Evolutionary conservation across 2,329 filamentous ascomycete species (phyloP), one percentile per base, ranked within the genome.

Genomic region (Rutstroemia sydowiana): DNA sequence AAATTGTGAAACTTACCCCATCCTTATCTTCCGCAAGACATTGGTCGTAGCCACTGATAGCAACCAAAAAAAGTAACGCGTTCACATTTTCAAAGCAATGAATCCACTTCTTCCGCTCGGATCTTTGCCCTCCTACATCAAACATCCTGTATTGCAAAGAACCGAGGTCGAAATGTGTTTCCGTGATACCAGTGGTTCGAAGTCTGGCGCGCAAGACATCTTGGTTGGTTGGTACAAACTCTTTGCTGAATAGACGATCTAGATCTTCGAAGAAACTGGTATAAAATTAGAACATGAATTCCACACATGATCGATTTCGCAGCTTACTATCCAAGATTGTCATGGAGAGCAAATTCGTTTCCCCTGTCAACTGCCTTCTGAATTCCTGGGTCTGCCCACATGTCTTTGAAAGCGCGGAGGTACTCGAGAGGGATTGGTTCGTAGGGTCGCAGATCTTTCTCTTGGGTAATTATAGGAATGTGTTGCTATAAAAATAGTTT

Each of bases 21-120:
- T 95, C 93, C 70, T 95, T 91, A 68, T 97, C 92, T 72, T 97
- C 92, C 3, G 96, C 89, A 45, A 97, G 74, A 64, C 91, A 95
- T 69, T 97, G 93, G 66, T 97, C 92, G 69, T 96, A 97, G 54
- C 92, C 92, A 58, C 90, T 95, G 62, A 97, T 91, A 44, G 92
- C 91, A 48, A 95, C 92, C 60, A 97, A 79, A 72, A 97, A 97
- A 37, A 97, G 75, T 49, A 97, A 76, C 61, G 88, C 91, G 65
- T 93, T 90, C 23, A 88, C 85, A 57, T 85, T 85, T 65, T 88
- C 84, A 62, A 88, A 88, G 62, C 85, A 85, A 63, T 88, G 84
- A 52, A 88, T 87, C 84, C 84, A 88, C 69, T 88, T 88, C 73
- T 87, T 88, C 55, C 84, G 79, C 68, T 88, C 84, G 10, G 84